Percentiles rank a stretch among this genome's conserved stretches.
phyloP scores from a whole-genome alignment of 345 rosid genomes.

The Camelina laxa region DNA sequence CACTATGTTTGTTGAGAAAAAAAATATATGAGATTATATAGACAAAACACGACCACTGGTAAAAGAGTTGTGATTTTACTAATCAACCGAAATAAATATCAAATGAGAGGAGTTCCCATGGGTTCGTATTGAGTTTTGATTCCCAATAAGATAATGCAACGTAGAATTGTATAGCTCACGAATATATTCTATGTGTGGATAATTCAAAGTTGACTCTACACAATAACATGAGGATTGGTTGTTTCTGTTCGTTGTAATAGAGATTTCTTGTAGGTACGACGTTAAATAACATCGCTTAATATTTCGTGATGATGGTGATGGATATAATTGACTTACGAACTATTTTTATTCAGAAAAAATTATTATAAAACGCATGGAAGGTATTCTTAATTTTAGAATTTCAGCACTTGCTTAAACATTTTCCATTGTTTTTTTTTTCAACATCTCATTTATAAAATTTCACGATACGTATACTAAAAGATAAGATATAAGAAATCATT shows the following conservation, averaged over 20 bases:
- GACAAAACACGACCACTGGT: background rate
- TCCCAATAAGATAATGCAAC: constrained; percentile 18
- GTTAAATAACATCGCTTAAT: background rate
- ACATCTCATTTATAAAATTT: too few relatives aligned
- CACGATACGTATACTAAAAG: background rate
- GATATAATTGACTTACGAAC: background rate
- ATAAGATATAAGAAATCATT: background rate
- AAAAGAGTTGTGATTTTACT: background rate
- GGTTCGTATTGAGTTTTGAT: constrained; percentile 4
- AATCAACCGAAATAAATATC: background rate
- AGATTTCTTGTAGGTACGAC: constrained; percentile 10
- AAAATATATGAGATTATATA: background rate
- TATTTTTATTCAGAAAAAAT: background rate
- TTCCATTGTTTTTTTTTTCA: too few relatives aligned
- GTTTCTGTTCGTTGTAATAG: constrained; percentile 12
- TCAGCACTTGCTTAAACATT: too few relatives aligned
- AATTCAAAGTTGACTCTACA: constrained; percentile 33
- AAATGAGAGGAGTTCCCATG: background rate
- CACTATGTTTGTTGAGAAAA: background rate
- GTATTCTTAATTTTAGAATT: background rate
- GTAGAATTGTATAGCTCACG: constrained; percentile 2
- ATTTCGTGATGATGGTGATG: background rate
- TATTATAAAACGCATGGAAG: too few relatives aligned
- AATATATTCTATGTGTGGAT: constrained; percentile 21
- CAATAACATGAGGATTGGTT: constrained; percentile 17